phyloP scores from a whole-genome alignment of 768 basidiomycete genomes.

The Auriscalpium orientale region DNA sequence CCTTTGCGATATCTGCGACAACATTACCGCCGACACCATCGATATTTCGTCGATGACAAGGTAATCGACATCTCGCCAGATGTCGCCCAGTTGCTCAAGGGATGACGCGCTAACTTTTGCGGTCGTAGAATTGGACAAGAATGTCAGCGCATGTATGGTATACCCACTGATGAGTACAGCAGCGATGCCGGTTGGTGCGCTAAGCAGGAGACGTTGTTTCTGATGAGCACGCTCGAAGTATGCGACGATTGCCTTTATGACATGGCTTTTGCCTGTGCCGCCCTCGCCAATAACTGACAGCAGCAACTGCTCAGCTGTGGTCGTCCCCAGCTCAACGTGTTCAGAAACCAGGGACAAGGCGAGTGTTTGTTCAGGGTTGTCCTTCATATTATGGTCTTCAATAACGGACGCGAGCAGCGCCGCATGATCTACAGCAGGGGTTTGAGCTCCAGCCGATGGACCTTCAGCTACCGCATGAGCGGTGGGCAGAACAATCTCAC shows the following conservation, averaged over 20 bases:
- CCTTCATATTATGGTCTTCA: background rate
- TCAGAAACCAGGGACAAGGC: background rate
- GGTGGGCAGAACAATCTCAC: no score
- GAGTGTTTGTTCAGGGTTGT: background rate
- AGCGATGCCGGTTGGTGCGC: slow-evolving; percentile 25
- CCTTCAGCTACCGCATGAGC: no score
- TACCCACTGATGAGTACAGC: slow-evolving; percentile 22
- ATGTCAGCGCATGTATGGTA: slow-evolving; percentile 22
- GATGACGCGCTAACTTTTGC: background rate
- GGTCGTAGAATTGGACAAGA: slow-evolving; percentile 5
- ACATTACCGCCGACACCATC: slow-evolving; percentile 15
- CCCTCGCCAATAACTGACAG: background rate
- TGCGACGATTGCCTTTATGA: slow-evolving; percentile 16
- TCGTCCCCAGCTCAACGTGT: background rate
- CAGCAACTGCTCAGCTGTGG: background rate
- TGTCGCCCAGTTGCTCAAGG: background rate
- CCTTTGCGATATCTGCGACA: slow-evolving; percentile 16
- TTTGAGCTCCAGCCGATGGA: no score
- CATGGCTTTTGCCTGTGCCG: slow-evolving; percentile 7
- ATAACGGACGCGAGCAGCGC: no score
- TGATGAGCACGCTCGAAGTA: slow-evolving; percentile 10
- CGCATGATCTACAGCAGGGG: no score
- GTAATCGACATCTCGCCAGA: slow-evolving; percentile 15
- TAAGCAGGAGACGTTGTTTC: slow-evolving; percentile 8
- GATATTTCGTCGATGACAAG: slow-evolving; percentile 19